These are phyloP conservation scores for Geotrichum fermentans DNA, from an alignment of 1,139 yeast species.

Conservation along the genomic window DNA sequence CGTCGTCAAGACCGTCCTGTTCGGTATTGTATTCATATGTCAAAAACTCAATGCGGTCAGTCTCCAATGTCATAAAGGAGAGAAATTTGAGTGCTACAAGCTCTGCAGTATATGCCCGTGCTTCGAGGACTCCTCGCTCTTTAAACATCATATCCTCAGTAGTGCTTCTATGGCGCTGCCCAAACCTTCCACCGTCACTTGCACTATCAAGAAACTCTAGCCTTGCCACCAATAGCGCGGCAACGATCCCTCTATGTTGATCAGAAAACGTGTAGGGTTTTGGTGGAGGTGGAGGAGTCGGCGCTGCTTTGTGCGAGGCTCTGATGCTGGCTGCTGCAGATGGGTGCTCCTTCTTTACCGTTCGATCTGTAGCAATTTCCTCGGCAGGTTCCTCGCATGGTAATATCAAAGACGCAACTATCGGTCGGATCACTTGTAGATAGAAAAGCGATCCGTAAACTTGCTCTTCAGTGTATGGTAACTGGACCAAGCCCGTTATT, in stretches of 20 bases:
- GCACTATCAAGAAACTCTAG: conserved; percentile 28
- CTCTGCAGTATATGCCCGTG: conserved; percentile 34
- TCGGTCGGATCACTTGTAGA: conserved; percentile 14
- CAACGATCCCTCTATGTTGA: conserved; percentile 33
- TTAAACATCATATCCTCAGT: conserved; percentile 25
- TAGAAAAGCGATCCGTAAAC: conserved; percentile 15
- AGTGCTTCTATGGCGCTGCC: conserved; percentile 9
- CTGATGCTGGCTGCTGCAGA: conserved; percentile 12
- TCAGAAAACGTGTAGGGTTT: conserved; percentile 18
- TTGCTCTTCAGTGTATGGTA: conserved; percentile 17
- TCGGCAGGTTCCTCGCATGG: conserved; percentile 12
- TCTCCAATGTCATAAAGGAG: conserved; percentile 27
- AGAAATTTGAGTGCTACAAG: conserved; percentile 32
- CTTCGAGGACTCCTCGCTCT: conserved; percentile 29
- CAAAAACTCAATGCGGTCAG: conserved; percentile 29
- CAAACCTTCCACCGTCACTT: conserved; percentile 24
- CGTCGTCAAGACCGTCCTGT: background rate
- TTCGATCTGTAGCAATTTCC: background rate
- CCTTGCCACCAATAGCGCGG: conserved; percentile 32
- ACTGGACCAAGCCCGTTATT: conserved; percentile 15
- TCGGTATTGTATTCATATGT: conserved; percentile 28
- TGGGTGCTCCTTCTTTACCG: background rate
- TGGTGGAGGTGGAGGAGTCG: background rate
- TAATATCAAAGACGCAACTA: conserved; percentile 17
- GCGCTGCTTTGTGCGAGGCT: background rate